Conservation (phyloP, 2,329 filamentous ascomycete genomes). For the Didymella pinodella region DNA sequence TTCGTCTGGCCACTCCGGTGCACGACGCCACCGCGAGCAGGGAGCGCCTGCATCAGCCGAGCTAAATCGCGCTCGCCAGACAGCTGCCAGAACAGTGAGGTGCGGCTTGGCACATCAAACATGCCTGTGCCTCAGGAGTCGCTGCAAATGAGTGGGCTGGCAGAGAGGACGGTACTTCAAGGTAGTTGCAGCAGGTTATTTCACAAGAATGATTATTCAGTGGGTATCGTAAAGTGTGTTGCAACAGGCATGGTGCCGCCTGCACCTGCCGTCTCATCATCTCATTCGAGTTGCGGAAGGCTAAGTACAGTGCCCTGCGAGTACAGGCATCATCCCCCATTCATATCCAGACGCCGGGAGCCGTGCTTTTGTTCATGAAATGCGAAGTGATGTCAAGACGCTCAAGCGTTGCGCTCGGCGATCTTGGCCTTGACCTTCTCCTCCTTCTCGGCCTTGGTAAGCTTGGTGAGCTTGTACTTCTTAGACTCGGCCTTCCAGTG, state of each 20-base stretch:
- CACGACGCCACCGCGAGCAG: constrained; percentile 9
- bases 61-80: not conserved
- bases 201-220: constrained; percentile 23
- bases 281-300: constrained; percentile 42
- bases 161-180: not conserved
- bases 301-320: constrained; percentile 43
- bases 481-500: constrained; percentile 95
- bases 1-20: constrained; percentile 9
- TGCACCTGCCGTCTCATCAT: constrained; percentile 41
- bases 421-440: constrained; percentile 90
- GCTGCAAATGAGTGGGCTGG: not conserved
- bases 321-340: constrained; percentile 41
- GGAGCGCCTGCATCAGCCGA: constrained; percentile 15
- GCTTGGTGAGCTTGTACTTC: constrained; percentile 83
- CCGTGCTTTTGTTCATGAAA: constrained; percentile 48
- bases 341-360: constrained; percentile 48
- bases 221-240: constrained; percentile 21
- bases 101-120: constrained; percentile 1
- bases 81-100: constrained; percentile 9
- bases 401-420: constrained; percentile 71
- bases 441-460: constrained; percentile 83
- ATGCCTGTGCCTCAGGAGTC: not conserved
- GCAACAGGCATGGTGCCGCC: constrained; percentile 27
- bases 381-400: constrained; percentile 30
- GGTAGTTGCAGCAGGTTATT: not conserved